Conservation (phyloP, 1,139 yeast species). For the Suhomyces kunorum region DNA sequence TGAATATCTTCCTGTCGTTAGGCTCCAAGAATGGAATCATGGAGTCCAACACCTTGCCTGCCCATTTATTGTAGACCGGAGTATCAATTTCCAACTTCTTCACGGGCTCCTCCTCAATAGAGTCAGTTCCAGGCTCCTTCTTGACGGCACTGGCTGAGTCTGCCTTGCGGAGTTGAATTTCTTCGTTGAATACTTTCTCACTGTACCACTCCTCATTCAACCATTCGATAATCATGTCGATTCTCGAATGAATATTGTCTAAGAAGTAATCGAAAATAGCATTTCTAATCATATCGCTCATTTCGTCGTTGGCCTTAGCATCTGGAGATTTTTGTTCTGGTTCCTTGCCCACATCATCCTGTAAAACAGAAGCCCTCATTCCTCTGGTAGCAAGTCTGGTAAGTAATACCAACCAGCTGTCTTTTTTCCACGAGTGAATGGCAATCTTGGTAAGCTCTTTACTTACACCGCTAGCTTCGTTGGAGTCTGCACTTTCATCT, state of each 20-base stretch:
- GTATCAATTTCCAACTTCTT: constrained; percentile 26
- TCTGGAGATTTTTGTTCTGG: constrained; percentile 14
- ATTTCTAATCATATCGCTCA: constrained; percentile 65
- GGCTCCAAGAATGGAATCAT: constrained; percentile 83
- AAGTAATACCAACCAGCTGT: constrained; percentile 76
- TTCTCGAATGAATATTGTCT: constrained; percentile 67
- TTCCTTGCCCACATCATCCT: constrained; percentile 10
- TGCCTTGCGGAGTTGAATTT: constrained; percentile 19
- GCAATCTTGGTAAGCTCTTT: constrained; percentile 55
- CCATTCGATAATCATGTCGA: constrained; percentile 89
- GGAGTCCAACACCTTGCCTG: constrained; percentile 71
- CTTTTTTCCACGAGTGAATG: constrained; percentile 63
- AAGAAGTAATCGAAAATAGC: constrained; percentile 73
- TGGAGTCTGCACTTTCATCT: constrained; percentile 24
- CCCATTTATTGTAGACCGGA: constrained; percentile 65
- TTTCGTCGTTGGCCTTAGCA: constrained; percentile 30
- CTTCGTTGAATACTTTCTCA: constrained; percentile 52
- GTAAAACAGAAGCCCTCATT: constrained; percentile 37
- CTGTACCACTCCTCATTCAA: constrained; percentile 94
- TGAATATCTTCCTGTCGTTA: constrained; percentile 74
- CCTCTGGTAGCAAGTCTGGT: constrained; percentile 84
- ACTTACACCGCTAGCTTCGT: constrained; percentile 21
- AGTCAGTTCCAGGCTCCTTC: constrained; percentile 19
- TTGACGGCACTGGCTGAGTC: constrained; percentile 17
- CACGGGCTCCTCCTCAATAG: constrained; percentile 9